phyloP scores from a whole-genome alignment of 768 basidiomycete species.

The Amanita subjunquillea region DNA sequence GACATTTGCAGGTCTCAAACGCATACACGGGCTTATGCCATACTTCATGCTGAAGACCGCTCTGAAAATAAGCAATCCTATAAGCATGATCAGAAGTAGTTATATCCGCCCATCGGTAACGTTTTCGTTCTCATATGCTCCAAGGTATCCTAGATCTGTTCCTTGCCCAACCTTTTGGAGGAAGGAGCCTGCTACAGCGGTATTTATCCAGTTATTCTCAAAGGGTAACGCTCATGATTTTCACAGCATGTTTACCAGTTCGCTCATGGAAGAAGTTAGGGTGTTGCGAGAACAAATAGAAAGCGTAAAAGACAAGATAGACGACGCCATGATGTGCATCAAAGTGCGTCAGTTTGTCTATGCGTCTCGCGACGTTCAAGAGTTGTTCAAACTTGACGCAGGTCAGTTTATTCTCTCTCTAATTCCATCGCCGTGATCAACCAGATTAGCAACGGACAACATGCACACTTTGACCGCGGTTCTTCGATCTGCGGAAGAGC shows the following conservation, averaged over 20 bases:
- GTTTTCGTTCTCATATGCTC: conserved; percentile 1
- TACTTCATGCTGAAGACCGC: conserved; percentile 94
- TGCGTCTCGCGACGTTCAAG: conserved; percentile 82
- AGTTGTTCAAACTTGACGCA: conserved; percentile 71
- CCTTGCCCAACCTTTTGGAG: conserved; percentile 94
- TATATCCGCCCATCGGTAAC: not conserved
- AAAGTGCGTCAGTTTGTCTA: conserved; percentile 83
- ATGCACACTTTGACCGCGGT: conserved; percentile 73
- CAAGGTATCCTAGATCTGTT: conserved; percentile 82
- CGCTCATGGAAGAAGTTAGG: conserved; percentile 82
- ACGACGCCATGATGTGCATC: conserved; percentile 78
- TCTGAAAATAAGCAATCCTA: conserved; percentile 88
- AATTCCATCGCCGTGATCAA: not conserved
- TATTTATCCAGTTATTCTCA: conserved; percentile 15
- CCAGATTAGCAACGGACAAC: conserved; percentile 44
- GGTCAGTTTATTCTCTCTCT: conserved; percentile 31
- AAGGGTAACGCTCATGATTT: not conserved
- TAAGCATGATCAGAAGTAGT: conserved; percentile 88
- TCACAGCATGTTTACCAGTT: conserved; percentile 88
- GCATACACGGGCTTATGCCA: conserved; percentile 94
- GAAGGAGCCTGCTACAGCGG: conserved; percentile 86
- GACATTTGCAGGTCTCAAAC: conserved; percentile 77
- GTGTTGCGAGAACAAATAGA: conserved; percentile 81
- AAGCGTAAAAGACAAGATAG: conserved; percentile 79
- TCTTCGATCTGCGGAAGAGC: conserved; percentile 69